phyloP scores from a whole-genome alignment of 2,329 filamentous ascomycete species.

The Hirsutella minnesotensis region DNA sequence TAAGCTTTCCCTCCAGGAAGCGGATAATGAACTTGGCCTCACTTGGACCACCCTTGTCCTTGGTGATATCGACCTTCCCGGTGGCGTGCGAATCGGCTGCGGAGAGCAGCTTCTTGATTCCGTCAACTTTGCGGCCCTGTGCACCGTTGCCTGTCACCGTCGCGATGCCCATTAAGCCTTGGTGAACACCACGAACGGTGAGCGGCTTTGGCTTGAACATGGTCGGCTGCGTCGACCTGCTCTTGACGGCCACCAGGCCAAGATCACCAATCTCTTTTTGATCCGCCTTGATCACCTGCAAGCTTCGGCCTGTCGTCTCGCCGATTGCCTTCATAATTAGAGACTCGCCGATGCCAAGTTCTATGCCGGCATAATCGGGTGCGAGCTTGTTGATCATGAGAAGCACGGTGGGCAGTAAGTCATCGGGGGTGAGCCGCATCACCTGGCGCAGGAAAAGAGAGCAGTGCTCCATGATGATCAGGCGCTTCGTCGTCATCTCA shows the following conservation, averaged over 20 bases:
- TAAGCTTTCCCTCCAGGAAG: conserved; percentile 87
- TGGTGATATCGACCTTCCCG: conserved; percentile 77
- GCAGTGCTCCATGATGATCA: conserved; percentile 82
- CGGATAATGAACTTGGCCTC: conserved; percentile 91
- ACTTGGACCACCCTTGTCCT: conserved; percentile 86
- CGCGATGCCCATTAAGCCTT: conserved; percentile 79
- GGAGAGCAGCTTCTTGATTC: conserved; percentile 93
- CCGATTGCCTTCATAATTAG: conserved; percentile 98
- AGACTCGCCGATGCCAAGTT: conserved; percentile 96
- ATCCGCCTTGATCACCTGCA: conserved; percentile 85
- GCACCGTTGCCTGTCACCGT: conserved; percentile 77
- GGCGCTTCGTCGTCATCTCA: conserved; percentile 84
- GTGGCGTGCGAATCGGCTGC: conserved; percentile 65
- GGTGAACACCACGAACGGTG: conserved; percentile 76
- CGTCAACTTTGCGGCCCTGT: conserved; percentile 81
- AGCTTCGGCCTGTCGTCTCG: conserved; percentile 78
- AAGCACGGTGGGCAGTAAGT: conserved; percentile 77
- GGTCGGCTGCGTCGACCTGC: conserved; percentile 84
- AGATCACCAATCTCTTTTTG: conserved; percentile 95
- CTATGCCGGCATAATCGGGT: conserved; percentile 90
- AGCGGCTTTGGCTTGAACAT: conserved; percentile 97
- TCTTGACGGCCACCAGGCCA: conserved; percentile 89
- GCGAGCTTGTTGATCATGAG: conserved; percentile 98
- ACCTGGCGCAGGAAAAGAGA: conserved; percentile 88
- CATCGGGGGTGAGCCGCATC: conserved; percentile 76